These are phyloP conservation scores for Drechslerella coelobrocha DNA, from an alignment of 2,329 filamentous ascomycete species.

Conservation along the genomic window DNA sequence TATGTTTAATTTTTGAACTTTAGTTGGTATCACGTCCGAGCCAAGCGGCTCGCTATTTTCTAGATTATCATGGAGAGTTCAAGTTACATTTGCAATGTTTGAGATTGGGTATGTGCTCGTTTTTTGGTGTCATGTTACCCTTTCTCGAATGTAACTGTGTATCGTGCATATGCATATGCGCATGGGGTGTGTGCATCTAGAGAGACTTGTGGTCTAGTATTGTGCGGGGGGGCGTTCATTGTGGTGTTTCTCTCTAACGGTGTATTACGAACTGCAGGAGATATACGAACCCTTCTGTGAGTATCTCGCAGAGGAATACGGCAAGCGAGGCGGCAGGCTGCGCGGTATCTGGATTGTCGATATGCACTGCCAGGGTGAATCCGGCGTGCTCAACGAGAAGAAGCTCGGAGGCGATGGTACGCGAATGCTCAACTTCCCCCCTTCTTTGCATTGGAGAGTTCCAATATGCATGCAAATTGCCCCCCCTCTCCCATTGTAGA, in stretches of 20 bases:
- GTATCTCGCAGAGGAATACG: slow-evolving; percentile 70
- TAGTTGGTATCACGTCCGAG: no score
- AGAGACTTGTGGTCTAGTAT: slow-evolving; percentile 2
- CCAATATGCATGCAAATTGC: no score
- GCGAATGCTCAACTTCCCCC: neutral
- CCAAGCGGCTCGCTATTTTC: no score
- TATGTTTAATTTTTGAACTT: no score
- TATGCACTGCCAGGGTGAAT: slow-evolving; percentile 82
- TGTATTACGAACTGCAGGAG: slow-evolving; percentile 78
- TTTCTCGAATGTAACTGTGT: no score
- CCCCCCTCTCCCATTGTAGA: no score
- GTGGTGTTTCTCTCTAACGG: neutral
- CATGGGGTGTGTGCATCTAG: no score
- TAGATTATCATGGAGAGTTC: no score
- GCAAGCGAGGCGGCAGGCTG: slow-evolving; percentile 70
- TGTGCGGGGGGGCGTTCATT: slow-evolving; percentile 15
- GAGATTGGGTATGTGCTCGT: no score
- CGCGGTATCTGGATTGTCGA: slow-evolving; percentile 89
- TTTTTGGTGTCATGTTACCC: no score
- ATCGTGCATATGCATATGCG: no score
- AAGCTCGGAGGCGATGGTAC: slow-evolving; percentile 71
- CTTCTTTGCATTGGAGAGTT: neutral
- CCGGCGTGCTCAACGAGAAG: slow-evolving; percentile 76
- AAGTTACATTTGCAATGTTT: no score
- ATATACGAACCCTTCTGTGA: slow-evolving; percentile 92